A percentile compares a stretch with the other conserved stretches of the same genome.
Conservation (phyloP, 2,329 filamentous ascomycete species). For the Stenocarpella maydis region DNA sequence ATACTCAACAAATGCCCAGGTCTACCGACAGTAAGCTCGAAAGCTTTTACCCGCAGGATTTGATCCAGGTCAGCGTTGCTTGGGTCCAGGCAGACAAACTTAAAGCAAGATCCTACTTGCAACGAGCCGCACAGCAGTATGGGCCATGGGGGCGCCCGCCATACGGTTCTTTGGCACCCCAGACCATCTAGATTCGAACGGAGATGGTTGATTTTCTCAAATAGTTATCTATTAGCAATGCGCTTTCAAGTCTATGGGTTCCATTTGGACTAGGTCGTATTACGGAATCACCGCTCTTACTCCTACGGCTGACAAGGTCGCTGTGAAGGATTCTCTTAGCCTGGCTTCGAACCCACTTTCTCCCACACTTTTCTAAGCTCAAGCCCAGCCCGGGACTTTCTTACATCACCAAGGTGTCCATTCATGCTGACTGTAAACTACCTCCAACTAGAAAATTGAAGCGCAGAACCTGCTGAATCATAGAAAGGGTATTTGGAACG, state of each 20-base stretch:
- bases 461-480: background rate
- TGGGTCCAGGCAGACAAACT: background rate
- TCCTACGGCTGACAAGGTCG: slow-evolving; percentile 15
- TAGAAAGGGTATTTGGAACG: background rate
- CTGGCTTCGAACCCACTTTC: slow-evolving; percentile 21
- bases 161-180: background rate
- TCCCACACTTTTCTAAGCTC: background rate
- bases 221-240: slow-evolving; percentile 14
- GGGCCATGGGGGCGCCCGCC: background rate
- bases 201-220: background rate
- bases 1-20: background rate
- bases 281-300: slow-evolving; percentile 4
- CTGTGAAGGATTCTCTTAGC: slow-evolving; percentile 21
- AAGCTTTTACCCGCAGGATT: background rate
- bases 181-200: background rate
- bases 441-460: background rate
- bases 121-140: background rate
- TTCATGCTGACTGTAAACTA: background rate
- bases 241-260: background rate
- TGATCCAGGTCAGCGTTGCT: background rate
- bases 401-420: background rate
- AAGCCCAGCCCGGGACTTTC: background rate
- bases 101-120: too few species aligned
- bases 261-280: background rate
- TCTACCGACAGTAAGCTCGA: background rate